Evolutionary conservation across 2,329 filamentous ascomycete species (phyloP).

Genomic region (Curvularia lunata): DNA sequence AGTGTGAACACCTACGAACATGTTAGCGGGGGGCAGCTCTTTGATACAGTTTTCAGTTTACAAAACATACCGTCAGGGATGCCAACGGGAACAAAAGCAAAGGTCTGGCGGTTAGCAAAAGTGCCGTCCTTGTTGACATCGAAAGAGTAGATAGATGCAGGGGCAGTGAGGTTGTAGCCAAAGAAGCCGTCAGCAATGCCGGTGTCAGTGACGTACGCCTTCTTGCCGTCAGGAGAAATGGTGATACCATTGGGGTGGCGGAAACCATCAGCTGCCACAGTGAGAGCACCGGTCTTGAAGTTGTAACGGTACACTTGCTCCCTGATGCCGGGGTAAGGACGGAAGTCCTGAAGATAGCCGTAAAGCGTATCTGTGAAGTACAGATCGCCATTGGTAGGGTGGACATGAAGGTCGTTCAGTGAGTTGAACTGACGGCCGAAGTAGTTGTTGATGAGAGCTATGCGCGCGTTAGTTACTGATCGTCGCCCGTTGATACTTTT

Average conservation of each 20-base stretch:
- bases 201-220: constrained; percentile 55
- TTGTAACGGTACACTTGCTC: constrained; percentile 52
- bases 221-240: constrained; percentile 50
- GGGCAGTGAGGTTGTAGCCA: constrained; percentile 28
- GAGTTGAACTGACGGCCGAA: constrained; percentile 54
- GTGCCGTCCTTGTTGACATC: constrained; percentile 31
- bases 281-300: constrained; percentile 47
- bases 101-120: constrained; percentile 31
- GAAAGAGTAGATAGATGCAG: constrained; percentile 33
- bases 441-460: constrained; percentile 52
- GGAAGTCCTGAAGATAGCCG: constrained; percentile 34
- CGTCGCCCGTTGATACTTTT: too few relatives aligned
- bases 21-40: constrained; percentile 9
- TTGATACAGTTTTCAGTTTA: neutral
- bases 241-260: constrained; percentile 52
- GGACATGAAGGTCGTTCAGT: constrained; percentile 50
- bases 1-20: constrained; percentile 23
- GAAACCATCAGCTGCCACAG: constrained; percentile 49
- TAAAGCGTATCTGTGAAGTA: constrained; percentile 56
- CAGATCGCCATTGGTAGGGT: constrained; percentile 49
- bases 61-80: constrained; percentile 28
- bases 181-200: constrained; percentile 31
- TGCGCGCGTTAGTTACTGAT: constrained; percentile 6
- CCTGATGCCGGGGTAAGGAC: constrained; percentile 32
- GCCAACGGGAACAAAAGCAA: constrained; percentile 26